phyloP scores from a whole-genome alignment of 768 basidiomycete genomes.

The Tricholoma sp. region DNA sequence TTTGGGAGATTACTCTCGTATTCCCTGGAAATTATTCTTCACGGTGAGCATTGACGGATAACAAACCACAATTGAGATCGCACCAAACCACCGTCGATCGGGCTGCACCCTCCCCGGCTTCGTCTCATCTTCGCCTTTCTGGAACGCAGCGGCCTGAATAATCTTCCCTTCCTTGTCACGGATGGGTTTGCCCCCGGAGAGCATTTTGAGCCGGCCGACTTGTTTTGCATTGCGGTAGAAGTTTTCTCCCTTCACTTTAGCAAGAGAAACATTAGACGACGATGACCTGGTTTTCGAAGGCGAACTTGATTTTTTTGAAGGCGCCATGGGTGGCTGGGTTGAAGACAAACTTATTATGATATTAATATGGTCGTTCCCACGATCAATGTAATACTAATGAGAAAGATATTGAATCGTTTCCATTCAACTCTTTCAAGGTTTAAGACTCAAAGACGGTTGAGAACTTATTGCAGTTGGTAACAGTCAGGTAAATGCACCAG shows the following conservation, averaged over 20 bases:
- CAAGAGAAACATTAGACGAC: constrained; percentile 50
- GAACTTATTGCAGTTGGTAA: neutral
- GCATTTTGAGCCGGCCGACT: constrained; percentile 82
- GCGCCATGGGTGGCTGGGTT: constrained; percentile 29
- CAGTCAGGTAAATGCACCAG: neutral
- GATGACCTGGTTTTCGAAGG: constrained; percentile 41
- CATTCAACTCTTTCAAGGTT: no score
- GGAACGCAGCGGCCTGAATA: constrained; percentile 89
- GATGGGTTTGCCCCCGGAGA: constrained; percentile 87
- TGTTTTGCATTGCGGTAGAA: constrained; percentile 97
- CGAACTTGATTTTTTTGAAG: constrained; percentile 30
- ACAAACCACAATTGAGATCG: constrained; percentile 23
- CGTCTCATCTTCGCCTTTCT: constrained; percentile 90
- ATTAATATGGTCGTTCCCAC: constrained; percentile 13
- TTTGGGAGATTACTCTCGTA: constrained; percentile 97
- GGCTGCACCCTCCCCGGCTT: constrained; percentile 90
- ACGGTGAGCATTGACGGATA: constrained; percentile 5
- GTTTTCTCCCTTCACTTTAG: constrained; percentile 88
- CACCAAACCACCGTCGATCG: constrained; percentile 97
- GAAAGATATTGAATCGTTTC: no score
- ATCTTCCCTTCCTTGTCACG: constrained; percentile 91
- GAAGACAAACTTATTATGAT: neutral
- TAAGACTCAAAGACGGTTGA: no score
- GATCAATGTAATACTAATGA: neutral
- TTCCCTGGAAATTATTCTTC: constrained; percentile 56